Conservation (phyloP, 345 rosid genomes). For the Psidium friedrichsthalianum region DNA sequence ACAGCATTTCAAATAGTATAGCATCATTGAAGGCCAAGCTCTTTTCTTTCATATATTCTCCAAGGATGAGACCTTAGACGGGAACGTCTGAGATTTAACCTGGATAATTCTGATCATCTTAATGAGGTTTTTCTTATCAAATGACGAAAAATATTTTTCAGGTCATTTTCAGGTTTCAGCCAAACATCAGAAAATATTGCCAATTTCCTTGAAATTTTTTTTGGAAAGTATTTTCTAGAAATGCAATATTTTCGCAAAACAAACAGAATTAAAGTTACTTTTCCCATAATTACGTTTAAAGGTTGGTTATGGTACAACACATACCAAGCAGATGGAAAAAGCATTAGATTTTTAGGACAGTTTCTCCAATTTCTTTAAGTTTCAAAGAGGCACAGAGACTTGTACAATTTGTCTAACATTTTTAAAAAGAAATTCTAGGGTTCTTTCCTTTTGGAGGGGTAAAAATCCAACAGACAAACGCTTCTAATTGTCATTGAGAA, state of each 20-base stretch:
- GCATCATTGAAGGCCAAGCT: constrained; percentile 50
- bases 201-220: too few species aligned
- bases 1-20: constrained; percentile 61
- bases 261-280: not conserved
- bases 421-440: not conserved
- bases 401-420: not conserved
- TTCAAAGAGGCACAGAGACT: not conserved
- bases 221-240: too few species aligned
- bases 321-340: not conserved
- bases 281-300: not conserved
- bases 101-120: too few species aligned
- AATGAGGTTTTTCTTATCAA: too few species aligned
- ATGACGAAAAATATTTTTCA: too few species aligned
- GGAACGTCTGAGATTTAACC: not conserved
- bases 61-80: constrained; percentile 67
- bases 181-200: too few species aligned
- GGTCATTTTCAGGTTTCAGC: too few species aligned
- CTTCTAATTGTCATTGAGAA: not conserved
- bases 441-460: not conserved
- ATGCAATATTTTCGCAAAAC: not conserved
- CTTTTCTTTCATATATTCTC: constrained; percentile 57
- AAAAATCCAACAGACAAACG: not conserved
- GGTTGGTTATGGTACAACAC: not conserved
- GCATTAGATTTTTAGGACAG: not conserved
- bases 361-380: not conserved